phyloP scores from a whole-genome alignment of 2,329 filamentous ascomycete genomes.

The Neonectria magnoliae region DNA sequence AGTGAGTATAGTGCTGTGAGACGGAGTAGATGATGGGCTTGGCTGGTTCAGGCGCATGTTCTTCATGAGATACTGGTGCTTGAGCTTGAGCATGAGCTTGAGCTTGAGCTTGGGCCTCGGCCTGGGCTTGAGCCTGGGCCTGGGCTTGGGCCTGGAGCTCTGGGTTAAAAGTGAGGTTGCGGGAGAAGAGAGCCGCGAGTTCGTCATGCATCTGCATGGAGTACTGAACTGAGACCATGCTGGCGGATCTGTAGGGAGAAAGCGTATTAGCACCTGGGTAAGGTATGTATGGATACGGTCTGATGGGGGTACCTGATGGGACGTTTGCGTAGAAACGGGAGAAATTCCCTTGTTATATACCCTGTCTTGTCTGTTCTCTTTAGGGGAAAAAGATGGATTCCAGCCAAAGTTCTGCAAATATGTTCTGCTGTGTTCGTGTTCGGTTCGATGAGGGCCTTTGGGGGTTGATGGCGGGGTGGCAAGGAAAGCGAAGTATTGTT shows the following conservation, averaged over 20 bases:
- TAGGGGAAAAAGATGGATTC: slow-evolving; percentile 1
- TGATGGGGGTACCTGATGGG: slow-evolving; percentile 25
- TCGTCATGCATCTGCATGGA: slow-evolving; percentile 80
- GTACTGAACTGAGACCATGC: slow-evolving; percentile 53
- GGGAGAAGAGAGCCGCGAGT: slow-evolving; percentile 80
- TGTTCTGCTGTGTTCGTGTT: slow-evolving; percentile 9
- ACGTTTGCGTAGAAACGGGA: neutral
- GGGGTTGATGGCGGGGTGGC: slow-evolving; percentile 29
- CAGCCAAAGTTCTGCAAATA: slow-evolving; percentile 8
- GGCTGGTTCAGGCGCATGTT: slow-evolving; percentile 46
- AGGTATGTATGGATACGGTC: slow-evolving; percentile 10
- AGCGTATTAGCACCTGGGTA: slow-evolving; percentile 24
- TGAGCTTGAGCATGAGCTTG: slow-evolving; percentile 9
- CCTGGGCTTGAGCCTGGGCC: slow-evolving; percentile 24
- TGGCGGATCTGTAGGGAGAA: slow-evolving; percentile 21
- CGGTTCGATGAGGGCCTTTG: slow-evolving; percentile 18
- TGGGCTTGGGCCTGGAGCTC: slow-evolving; percentile 42
- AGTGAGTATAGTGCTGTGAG: slow-evolving; percentile 87
- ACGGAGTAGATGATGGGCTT: slow-evolving; percentile 74
- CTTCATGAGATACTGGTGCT: slow-evolving; percentile 36
- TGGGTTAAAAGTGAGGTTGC: slow-evolving; percentile 74
- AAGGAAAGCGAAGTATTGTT: slow-evolving; percentile 31
- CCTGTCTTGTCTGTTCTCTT: neutral
- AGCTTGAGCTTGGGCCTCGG: neutral
- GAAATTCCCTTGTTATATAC: slow-evolving; percentile 7